Base-by-base conservation (phyloP, 139 green algal genomes). In the Chlorella sp. region DNA sequence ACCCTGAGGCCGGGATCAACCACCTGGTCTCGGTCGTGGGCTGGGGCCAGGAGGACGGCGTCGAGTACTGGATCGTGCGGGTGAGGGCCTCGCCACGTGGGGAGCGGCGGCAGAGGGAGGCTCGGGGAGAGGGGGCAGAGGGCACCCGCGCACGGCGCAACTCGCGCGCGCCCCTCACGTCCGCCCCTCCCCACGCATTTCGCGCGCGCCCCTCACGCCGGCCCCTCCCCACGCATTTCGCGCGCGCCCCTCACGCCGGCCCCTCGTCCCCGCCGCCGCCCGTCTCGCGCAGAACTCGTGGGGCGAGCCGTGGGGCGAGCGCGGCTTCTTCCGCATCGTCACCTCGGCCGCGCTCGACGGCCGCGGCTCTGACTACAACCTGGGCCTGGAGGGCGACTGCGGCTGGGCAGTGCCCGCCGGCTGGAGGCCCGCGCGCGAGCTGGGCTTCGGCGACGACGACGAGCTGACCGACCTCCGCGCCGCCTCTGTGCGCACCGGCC, bases 1-100 rank as follows among this genome's bases (percentile, higher is more conserved):
- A 80, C 17, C 55, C 67, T 45, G 51, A 60, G n/a, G 43, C 76
- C 14, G 58, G 67, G 27, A 86, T 90, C 69, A 97, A 97, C 86
- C 94, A 98, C 77, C 86, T 97, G 53, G 82, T 98, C 55, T 86
- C 67, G 38, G 88, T 98, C 0, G 84, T 96, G 21, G 94, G 94
- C 46, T 98, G 93, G 93, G 91, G 88, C 25, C 79, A 89, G 21
- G 83, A 95, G 48, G 79, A 87, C 17, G 89, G 81, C 35, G 82
- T 88, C 2, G 86, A 94, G 69, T 92, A 88, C 82, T 97, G 92
- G 92, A 81, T 60, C 38, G 70, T 27, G 41, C 8, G 21, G 17
- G 0, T 8, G 21, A 66, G 8, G 25, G 23, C n/a, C 35, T 70
- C 17, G 31, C 31, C 31, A n/a, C 31, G 45, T 25, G 6, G 7